Evolutionary conservation across 176 grass and related monocot genomes (phyloP), one percentile per base, ranked within the genome.

Genomic region (Canna indica): DNA sequence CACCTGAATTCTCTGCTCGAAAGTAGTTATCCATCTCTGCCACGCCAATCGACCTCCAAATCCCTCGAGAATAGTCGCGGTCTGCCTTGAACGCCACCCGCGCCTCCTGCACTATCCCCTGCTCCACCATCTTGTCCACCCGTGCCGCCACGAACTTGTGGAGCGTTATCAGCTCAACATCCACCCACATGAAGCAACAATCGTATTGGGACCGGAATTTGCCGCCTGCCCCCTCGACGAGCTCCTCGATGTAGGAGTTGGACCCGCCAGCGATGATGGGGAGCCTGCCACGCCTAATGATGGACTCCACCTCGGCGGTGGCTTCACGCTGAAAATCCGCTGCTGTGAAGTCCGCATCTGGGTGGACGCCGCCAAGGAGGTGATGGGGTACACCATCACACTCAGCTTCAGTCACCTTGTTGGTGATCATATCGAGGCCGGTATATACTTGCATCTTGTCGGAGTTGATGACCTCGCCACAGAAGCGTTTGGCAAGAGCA

Each of bases 21-120:
- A 87, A 59, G 72, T 80, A 91, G 0, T 18, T 1, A 59, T 91
- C 76, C 85, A 91, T 70, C 76, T 91, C 76, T 72, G 60, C 47
- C 64, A 77, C 64, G 11, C 75, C 84, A 5, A 87, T 87, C 38
- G 84, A 59, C 34, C 44, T 75, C 27, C 62, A 13, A 28, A 83
- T 73, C 0, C 84, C 84, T 1, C 67, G 22, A 1, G 80, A 72
- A 72, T 87, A 87, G 42, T 83, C 76, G 32, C 71, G 61, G 33
- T 34, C 18, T 15, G 34, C 13, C 5, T 69, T 47, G 48, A 77
- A 77, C 34, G 53, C 8, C 8, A 2, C n/a, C 35, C 50, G 46
- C 46, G 54, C 75, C 75, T 77, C 64, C 34, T 59, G 34, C 34
- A 59, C 71, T 52, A 73, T 33, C 71, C 71, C 71, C 2, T 48